Conservation (phyloP, 345 rosid species). For the Lepidium africanum region DNA sequence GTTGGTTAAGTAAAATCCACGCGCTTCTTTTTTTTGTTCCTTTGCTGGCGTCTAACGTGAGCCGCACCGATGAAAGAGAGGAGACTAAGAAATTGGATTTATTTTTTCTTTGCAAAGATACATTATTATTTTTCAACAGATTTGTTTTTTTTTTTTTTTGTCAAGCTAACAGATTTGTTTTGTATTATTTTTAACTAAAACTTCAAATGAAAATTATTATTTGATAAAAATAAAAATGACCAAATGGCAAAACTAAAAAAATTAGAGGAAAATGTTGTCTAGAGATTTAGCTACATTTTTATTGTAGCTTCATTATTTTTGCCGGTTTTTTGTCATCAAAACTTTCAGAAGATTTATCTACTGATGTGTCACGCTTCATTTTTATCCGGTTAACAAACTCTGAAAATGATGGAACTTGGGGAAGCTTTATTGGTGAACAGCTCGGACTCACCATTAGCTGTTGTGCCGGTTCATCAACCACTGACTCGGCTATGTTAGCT, state of each 20-base stretch:
- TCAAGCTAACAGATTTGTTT: neutral
- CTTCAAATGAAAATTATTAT: too few relatives aligned
- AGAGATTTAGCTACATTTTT: neutral
- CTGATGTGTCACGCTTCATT: constrained; percentile 23
- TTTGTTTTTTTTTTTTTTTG: neutral
- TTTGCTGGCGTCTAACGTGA: constrained; percentile 17
- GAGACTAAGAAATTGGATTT: neutral
- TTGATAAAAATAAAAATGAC: too few relatives aligned
- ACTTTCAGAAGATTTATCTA: constrained; percentile 21
- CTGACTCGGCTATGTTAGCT: constrained; percentile 7
- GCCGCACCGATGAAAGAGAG: neutral
- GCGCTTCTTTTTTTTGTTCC: neutral
- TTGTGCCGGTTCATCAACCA: neutral
- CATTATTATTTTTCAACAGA: neutral
- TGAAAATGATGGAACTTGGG: constrained; percentile 66
- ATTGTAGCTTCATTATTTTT: constrained; percentile 55
- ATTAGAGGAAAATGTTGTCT: neutral
- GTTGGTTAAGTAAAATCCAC: constrained; percentile 1
- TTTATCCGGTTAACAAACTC: constrained; percentile 57
- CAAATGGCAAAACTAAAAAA: neutral
- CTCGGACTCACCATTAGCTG: neutral
- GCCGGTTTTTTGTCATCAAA: constrained; percentile 28
- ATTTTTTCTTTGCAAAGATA: neutral
- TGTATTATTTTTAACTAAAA: neutral
- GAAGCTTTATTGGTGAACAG: constrained; percentile 31